phyloP scores from a whole-genome alignment of 257 asterid genomes.

The Solanum arcanum region DNA sequence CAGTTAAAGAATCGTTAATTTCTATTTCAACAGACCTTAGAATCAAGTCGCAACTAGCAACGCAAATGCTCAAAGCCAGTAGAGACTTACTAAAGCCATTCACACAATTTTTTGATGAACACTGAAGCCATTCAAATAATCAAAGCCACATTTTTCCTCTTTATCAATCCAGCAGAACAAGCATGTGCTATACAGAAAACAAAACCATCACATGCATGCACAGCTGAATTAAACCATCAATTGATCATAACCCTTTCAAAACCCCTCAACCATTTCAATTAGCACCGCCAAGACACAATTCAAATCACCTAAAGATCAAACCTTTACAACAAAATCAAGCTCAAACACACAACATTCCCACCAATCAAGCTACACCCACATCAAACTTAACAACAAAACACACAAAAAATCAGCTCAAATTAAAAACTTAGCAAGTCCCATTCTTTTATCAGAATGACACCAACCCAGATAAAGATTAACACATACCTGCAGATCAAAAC shows the following conservation, averaged over 20 bases:
- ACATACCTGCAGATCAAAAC: slow-evolving; percentile 38
- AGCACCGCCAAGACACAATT: slow-evolving; percentile 4
- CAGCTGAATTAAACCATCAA: neutral
- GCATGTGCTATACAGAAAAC: neutral
- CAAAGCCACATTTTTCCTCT: neutral
- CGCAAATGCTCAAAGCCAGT: neutral
- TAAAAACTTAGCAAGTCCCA: neutral
- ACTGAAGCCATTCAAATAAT: neutral
- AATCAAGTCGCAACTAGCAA: neutral
- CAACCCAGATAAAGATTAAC: slow-evolving; percentile 16
- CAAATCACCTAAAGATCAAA: slow-evolving; percentile 7
- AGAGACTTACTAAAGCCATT: neutral
- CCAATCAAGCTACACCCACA: slow-evolving; percentile 19
- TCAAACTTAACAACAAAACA: slow-evolving; percentile 10
- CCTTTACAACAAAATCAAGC: slow-evolving; percentile 13
- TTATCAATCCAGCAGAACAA: neutral
- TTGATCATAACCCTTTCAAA: neutral
- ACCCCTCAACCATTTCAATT: neutral
- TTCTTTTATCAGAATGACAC: neutral
- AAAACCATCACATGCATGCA: slow-evolving; percentile 5
- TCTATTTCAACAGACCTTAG: neutral
- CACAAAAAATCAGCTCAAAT: slow-evolving; percentile 38
- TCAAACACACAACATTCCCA: slow-evolving; percentile 11
- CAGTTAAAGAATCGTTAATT: neutral
- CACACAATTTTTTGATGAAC: neutral